Evolutionary conservation across 345 rosid species (phyloP), one percentile per base, ranked within the genome.

Genomic region (Salix caprea): DNA sequence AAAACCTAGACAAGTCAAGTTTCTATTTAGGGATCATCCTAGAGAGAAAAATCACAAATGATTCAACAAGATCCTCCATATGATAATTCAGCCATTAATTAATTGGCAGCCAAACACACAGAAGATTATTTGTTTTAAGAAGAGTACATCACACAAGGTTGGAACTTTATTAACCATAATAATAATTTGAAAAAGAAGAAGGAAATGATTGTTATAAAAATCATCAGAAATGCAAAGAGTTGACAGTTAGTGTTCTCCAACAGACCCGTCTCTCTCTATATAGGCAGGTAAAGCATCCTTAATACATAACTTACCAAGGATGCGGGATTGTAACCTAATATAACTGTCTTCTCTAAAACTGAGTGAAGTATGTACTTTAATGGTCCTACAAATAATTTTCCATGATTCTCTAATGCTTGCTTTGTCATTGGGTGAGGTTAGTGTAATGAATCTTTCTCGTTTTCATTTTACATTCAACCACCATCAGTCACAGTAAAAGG

Each of bases 401-500:
- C 54, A 75, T 74, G 72, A 42, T 64, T 36, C 64, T 75, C 50
- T 67, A 36, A 52, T 72, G 15, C 62, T 65, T 56, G 26, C 71
- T 36, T 74, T 70, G 56, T 76, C 79, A 79, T 11, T 39, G 19
- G 66, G 34, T 54, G 56, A 77, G 69, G 76, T 65, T n/a, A 66
- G n/a, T 24, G 44, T 3, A 42, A n/a, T 39, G 60, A 65, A 65
- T 65, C 72, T 42, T 75, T 37, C 70, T 50, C 23, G 34, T 28
- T 62, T 72, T 62, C 68, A 66, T 61, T 75, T 37, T 40, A 61
- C n/a, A 71, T 60, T 40, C 67, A 73, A 64, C 70, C 65, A 69
- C 65, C 16, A 26, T 66, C 79, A 50, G 81, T 78, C 62, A 44
- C 65, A 69, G 74, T 66, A 70, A 72, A 74, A 74, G 52, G 36